Evolutionary conservation across 345 rosid genomes (phyloP), one percentile per base, ranked within the genome.

Genomic region (Camelina hispida): DNA sequence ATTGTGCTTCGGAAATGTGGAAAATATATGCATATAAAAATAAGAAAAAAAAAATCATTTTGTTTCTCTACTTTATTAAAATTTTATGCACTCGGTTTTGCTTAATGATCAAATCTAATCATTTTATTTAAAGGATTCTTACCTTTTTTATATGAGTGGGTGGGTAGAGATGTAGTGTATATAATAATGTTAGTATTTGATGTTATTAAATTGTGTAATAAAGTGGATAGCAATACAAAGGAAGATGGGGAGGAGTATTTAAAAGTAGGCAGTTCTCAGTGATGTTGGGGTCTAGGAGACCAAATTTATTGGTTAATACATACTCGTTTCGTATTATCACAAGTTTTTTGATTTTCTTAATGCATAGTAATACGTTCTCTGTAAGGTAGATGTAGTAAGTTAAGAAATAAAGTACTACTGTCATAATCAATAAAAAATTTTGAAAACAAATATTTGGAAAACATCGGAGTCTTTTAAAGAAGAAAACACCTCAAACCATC

Each of bases 261-360:
- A 62, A 17, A 28, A 53, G 37, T 18, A 56, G 59, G 40, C 47
- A 9, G 54, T 7, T 42, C 54, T 54, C 0, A 30, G 28, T 50
- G 34, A 34, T 75, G 68, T 62, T 62, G 55, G 68, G 55, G 62
- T 43, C 30, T 67, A 18, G 73, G 79, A 75, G 79, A 75, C 79
- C 68, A 59, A 37, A 68, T 60, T 44, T 37, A 68, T 42, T 68
- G 55, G 47, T 59, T 67, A 14, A 20, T 59, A 47, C 66, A 35
- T 74, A 56, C 52, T 48, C 38, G 22, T 34, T 54, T 40, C n/a
- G 4, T 44, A 38, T 28, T 18, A 6, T 4, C 32, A 48, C 4
- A 37, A 15, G 6, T 9, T 59, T 59, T 3, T 20, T 3, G 3
- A 61, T 8, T 8, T 40, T 13, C 4, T 23, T 58, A 58, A 28